phyloP scores from a whole-genome alignment of 148 eudicot genomes.

The Vaccinium darrowii region DNA sequence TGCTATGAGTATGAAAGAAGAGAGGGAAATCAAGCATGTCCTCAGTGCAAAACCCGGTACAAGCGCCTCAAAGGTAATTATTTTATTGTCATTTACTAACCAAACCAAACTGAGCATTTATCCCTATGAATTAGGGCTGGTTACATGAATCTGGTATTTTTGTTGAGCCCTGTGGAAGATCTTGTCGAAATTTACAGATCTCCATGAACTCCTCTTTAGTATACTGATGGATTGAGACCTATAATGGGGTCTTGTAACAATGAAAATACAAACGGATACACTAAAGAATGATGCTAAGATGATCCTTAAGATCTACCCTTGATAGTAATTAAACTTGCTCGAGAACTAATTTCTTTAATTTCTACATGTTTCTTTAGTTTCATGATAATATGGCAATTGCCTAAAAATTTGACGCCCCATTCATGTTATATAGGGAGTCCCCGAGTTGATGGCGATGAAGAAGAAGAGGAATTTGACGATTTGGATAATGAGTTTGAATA shows the following conservation, averaged over 20 bases:
- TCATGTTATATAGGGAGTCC: conserved; percentile 46
- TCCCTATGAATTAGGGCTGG: not conserved
- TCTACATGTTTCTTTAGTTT: not conserved
- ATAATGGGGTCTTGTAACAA: not conserved
- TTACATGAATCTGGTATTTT: not conserved
- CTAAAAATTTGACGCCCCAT: not conserved
- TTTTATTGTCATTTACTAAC: not conserved
- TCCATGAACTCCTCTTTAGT: not conserved
- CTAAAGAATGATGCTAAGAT: not conserved
- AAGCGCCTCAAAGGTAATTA: conserved; percentile 60
- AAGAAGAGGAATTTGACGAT: conserved; percentile 70
- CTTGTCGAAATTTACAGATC: not conserved
- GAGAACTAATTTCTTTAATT: not conserved
- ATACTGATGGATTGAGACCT: not conserved
- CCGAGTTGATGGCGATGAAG: conserved; percentile 71
- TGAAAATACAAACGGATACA: not conserved
- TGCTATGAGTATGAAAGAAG: conserved; percentile 78
- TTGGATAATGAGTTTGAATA: conserved; percentile 57
- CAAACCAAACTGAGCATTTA: not conserved
- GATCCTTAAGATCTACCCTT: not conserved
- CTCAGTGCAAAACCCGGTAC: conserved; percentile 72
- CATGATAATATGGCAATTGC: not conserved
- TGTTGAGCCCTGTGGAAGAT: not conserved
- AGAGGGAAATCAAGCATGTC: conserved; percentile 74
- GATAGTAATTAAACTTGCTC: not conserved